Percentiles rank a stretch among this genome's conserved stretches.
These are phyloP conservation scores for Moesziomyces sp. DNA, from an alignment of 1,284 basidiomycete species.

Conservation along the genomic window DNA sequence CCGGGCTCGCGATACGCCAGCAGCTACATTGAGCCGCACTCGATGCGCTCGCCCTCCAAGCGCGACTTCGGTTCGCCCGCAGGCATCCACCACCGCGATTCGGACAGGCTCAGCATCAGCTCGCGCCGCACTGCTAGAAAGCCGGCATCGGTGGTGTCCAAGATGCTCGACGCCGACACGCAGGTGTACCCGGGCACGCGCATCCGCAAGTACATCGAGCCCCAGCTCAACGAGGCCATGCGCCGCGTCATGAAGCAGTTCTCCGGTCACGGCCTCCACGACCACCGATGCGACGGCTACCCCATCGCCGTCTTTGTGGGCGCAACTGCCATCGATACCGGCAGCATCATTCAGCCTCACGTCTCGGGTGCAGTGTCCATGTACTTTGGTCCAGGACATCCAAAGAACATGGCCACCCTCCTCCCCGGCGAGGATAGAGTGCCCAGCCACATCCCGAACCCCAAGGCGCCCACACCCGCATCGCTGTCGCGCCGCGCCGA, in stretches of 20 bases:
- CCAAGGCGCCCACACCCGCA: constrained; percentile 42
- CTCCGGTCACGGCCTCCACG: constrained; percentile 39
- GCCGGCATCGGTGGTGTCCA: constrained; percentile 25
- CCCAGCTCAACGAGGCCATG: constrained; percentile 47
- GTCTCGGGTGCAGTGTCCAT: constrained; percentile 41
- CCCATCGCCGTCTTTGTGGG: constrained; percentile 57
- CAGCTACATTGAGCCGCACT: constrained; percentile 21
- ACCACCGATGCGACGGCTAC: constrained; percentile 53
- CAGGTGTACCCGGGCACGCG: constrained; percentile 48
- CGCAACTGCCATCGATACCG: constrained; percentile 45
- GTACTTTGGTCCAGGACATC: constrained; percentile 51
- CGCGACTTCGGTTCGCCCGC: constrained; percentile 6
- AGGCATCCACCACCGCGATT: constrained; percentile 29
- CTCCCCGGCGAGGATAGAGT: constrained; percentile 42
- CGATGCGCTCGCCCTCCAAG: constrained; percentile 21
- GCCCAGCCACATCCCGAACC: constrained; percentile 48
- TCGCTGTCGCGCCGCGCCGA: constrained; percentile 55
- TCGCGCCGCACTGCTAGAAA: constrained; percentile 30
- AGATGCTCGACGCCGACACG: constrained; percentile 38
- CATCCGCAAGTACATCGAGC: constrained; percentile 51
- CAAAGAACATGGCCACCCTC: constrained; percentile 49
- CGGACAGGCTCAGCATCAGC: constrained; percentile 29
- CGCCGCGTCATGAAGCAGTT: constrained; percentile 54
- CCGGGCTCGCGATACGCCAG: constrained; percentile 23
- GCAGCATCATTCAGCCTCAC: constrained; percentile 48